These are phyloP conservation scores for Pichia sp. DNA, from an alignment of 1,139 yeast genomes.

Conservation along the genomic window DNA sequence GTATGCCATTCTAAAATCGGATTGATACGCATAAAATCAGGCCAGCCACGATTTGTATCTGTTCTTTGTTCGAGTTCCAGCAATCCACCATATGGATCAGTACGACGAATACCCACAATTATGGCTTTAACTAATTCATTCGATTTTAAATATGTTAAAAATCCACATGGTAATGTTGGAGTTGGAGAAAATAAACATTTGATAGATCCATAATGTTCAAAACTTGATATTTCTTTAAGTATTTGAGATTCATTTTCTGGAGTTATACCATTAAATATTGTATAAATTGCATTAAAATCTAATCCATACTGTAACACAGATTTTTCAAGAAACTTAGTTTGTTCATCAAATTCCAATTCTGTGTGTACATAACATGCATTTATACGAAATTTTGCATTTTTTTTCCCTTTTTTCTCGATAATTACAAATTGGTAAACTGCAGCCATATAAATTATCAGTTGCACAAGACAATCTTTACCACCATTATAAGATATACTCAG, in stretches of 20 bases:
- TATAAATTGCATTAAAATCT: slow-evolving; percentile 31
- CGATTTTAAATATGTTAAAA: slow-evolving; percentile 46
- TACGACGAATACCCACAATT: slow-evolving; percentile 73
- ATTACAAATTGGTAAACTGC: slow-evolving; percentile 39
- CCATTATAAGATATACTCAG: slow-evolving; percentile 81
- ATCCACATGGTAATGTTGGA: slow-evolving; percentile 58
- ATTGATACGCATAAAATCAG: slow-evolving; percentile 68
- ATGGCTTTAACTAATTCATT: slow-evolving; percentile 53
- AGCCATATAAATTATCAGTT: slow-evolving; percentile 63
- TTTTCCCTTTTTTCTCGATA: slow-evolving; percentile 17
- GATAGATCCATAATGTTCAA: not conserved
- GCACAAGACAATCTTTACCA: slow-evolving; percentile 85
- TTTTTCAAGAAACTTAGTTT: slow-evolving; percentile 43
- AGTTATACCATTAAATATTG: slow-evolving; percentile 1
- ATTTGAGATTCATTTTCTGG: slow-evolving; percentile 2
- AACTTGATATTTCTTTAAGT: not conserved
- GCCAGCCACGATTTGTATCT: slow-evolving; percentile 88
- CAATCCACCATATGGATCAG: slow-evolving; percentile 67
- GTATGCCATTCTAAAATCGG: slow-evolving; percentile 83
- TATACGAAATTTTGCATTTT: slow-evolving; percentile 23
- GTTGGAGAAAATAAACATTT: slow-evolving; percentile 26
- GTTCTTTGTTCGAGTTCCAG: slow-evolving; percentile 57
- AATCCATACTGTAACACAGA: slow-evolving; percentile 42
- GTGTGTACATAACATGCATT: slow-evolving; percentile 66
- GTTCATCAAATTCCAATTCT: slow-evolving; percentile 60